These are phyloP conservation scores for Epichloe aotearoae DNA, from an alignment of 2,329 filamentous ascomycete species.

Conservation along the genomic window DNA sequence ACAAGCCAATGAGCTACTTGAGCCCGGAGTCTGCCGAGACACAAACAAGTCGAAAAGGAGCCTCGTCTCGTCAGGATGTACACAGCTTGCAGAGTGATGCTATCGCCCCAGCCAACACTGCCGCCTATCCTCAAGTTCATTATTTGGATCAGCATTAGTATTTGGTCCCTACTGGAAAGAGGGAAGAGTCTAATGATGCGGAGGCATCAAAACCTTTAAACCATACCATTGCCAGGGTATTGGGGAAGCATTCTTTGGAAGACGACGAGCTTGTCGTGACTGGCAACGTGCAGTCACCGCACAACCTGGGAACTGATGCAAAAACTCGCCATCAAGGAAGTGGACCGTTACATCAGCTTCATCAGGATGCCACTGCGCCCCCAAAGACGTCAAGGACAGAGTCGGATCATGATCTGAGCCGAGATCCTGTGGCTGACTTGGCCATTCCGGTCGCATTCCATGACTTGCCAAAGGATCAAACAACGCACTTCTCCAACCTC, in stretches of 20 bases:
- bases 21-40: constrained; percentile 5
- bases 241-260: constrained; percentile 5
- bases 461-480: constrained; percentile 1
- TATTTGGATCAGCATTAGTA: constrained; percentile 8
- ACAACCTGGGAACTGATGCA: constrained; percentile 6
- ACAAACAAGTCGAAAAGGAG: not conserved
- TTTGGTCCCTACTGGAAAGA: constrained; percentile 6
- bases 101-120: not conserved
- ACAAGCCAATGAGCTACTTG: constrained; percentile 12
- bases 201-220: not conserved
- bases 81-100: not conserved
- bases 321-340: not conserved
- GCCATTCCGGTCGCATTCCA: not conserved
- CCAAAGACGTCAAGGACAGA: not conserved
- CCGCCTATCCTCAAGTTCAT: constrained; percentile 4
- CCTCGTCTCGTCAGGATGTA: not conserved
- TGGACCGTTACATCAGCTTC: constrained; percentile 3
- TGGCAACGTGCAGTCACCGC: not conserved
- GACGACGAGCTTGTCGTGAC: constrained; percentile 5
- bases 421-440: constrained; percentile 2
- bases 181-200: not conserved
- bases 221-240: constrained; percentile 1
- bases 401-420: constrained; percentile 5
- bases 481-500: not conserved
- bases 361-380: constrained; percentile 3